Percentiles rank a stretch among this genome's conserved stretches.
These are phyloP conservation scores for Kuraishia cidri DNA, from an alignment of 805 yeast genomes.

Conservation along the genomic window DNA sequence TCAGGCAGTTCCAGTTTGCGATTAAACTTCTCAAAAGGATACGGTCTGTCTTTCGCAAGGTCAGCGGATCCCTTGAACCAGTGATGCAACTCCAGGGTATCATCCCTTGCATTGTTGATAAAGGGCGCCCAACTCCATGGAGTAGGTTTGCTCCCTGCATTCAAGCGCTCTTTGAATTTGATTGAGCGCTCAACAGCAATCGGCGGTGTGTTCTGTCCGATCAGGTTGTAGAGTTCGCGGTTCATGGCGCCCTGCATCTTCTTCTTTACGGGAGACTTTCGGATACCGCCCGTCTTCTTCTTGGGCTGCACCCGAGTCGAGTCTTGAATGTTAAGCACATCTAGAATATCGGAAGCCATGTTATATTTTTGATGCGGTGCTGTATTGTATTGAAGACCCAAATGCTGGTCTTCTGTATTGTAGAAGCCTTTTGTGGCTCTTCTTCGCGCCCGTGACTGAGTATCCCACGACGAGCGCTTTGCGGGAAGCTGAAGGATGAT, in stretches of 20 bases:
- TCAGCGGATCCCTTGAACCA: constrained; percentile 79
- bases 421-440: no score
- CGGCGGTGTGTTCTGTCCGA: constrained; percentile 93
- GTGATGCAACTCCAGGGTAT: constrained; percentile 52
- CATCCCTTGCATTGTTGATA: constrained; percentile 39
- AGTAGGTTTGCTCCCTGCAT: constrained; percentile 52
- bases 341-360: constrained; percentile 55
- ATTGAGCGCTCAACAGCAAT: constrained; percentile 41
- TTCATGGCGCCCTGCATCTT: constrained; percentile 83
- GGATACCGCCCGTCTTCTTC: no score
- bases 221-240: constrained; percentile 76
- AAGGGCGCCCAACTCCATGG: constrained; percentile 78
- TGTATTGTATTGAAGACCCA: no score
- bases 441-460: no score
- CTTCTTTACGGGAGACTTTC: no score
- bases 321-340: constrained; percentile 69
- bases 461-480: no score
- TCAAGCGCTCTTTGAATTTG: constrained; percentile 57
- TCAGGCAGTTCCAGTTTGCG: constrained; percentile 61
- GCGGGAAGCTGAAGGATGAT: no score
- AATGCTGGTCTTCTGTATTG: no score
- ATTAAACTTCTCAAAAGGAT: constrained; percentile 70
- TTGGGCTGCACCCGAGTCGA: no score
- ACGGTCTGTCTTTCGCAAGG: constrained; percentile 32
- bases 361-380: neutral